Evolutionary conservation across 2,329 filamentous ascomycete genomes (phyloP).

Genomic region (Ophiostoma sp.): DNA sequence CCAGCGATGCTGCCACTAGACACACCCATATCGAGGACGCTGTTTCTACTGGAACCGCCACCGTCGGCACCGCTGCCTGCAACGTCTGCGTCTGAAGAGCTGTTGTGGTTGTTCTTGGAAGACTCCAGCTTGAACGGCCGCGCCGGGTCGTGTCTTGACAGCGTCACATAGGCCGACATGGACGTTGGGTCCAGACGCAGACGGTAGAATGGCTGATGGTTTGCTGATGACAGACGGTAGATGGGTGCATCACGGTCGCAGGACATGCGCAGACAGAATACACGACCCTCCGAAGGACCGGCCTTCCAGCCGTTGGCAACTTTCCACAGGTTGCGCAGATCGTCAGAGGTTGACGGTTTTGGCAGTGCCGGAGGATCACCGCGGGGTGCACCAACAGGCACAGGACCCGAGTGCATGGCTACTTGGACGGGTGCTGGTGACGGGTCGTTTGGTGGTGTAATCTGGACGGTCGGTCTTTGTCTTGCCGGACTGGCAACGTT

Average conservation of each 20-base stretch:
- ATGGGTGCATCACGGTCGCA: slow-evolving; percentile 62
- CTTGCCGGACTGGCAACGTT: neutral
- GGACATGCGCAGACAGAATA: slow-evolving; percentile 59
- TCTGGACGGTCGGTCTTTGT: neutral
- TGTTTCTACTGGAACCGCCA: slow-evolving; percentile 34
- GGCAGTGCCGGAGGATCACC: slow-evolving; percentile 4
- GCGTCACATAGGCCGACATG: slow-evolving; percentile 60
- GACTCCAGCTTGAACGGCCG: slow-evolving; percentile 50
- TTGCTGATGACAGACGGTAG: slow-evolving; percentile 63
- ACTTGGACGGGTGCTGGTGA: slow-evolving; percentile 3
- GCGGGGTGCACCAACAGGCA: neutral
- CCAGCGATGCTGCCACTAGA: slow-evolving; percentile 28
- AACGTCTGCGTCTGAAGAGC: slow-evolving; percentile 32
- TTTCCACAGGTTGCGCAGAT: slow-evolving; percentile 67
- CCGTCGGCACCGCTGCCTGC: slow-evolving; percentile 31
- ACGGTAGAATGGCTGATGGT: slow-evolving; percentile 67
- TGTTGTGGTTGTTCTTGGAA: slow-evolving; percentile 40
- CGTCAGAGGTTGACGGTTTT: slow-evolving; percentile 56
- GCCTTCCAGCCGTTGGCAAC: slow-evolving; percentile 70
- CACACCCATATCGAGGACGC: slow-evolving; percentile 27
- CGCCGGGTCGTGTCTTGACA: slow-evolving; percentile 61
- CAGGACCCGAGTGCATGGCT: neutral
- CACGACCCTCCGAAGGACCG: slow-evolving; percentile 56
- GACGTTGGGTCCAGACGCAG: slow-evolving; percentile 65
- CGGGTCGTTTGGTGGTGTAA: neutral